phyloP scores from a whole-genome alignment of 2,329 filamentous ascomycete genomes.

The Aspergillus awamori region DNA sequence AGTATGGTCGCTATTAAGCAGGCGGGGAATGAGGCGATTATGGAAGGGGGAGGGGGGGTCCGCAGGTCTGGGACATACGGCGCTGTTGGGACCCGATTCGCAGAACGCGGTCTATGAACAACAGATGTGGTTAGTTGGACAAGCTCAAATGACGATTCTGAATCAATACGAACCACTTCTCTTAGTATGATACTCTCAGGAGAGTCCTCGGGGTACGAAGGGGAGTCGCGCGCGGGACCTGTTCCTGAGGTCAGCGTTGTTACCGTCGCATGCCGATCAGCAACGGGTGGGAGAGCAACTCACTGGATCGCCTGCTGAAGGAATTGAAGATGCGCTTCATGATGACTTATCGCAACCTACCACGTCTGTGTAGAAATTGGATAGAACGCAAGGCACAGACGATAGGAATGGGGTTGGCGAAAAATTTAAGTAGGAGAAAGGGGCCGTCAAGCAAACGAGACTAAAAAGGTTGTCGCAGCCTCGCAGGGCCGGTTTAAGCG shows the following conservation, averaged over 20 bases:
- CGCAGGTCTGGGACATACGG: conserved; percentile 43
- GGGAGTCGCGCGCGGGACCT: conserved; percentile 29
- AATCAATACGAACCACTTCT: conserved; percentile 41
- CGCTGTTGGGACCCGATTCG: conserved; percentile 67
- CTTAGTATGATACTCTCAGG: conserved; percentile 44
- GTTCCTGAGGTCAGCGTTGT: conserved; percentile 1
- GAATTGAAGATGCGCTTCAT: conserved; percentile 45
- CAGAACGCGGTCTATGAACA: conserved; percentile 73
- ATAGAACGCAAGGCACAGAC: not conserved
- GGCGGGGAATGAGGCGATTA: conserved; percentile 4
- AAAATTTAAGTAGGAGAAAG: conserved; percentile 9
- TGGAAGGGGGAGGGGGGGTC: not conserved
- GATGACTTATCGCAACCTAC: not conserved
- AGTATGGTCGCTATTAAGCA: not conserved
- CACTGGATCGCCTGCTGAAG: conserved; percentile 37
- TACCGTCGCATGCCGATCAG: conserved; percentile 11
- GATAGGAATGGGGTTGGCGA: conserved; percentile 8
- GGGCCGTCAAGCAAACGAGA: not conserved
- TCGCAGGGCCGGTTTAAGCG: conserved; percentile 5
- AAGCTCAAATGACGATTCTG: not conserved
- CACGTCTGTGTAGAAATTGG: not conserved
- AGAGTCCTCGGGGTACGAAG: conserved; percentile 37
- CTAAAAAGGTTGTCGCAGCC: not conserved
- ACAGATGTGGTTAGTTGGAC: conserved; percentile 1
- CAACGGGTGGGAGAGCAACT: conserved; percentile 17